Evolutionary conservation across 495 filamentous ascomycete species (phyloP).

Genomic region (Melanomma pulvis-pyrius): DNA sequence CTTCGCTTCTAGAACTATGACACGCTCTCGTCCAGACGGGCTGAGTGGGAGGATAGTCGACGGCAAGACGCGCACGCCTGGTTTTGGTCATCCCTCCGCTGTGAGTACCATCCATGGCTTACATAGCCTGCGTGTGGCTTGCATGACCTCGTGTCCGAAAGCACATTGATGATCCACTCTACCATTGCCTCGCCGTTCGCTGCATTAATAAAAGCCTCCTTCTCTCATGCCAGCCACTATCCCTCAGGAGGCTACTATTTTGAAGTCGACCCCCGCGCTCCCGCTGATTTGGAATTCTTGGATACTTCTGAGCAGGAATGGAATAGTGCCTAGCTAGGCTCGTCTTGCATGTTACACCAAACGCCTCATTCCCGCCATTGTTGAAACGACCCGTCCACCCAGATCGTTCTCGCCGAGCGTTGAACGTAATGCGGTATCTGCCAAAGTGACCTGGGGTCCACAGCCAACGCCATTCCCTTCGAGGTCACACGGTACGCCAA

Average conservation of each 20-base stretch:
- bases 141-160: constrained; percentile 13
- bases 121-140: constrained; percentile 17
- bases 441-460: not conserved
- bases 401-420: constrained; percentile 3
- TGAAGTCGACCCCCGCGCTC: not conserved
- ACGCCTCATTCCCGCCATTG: constrained; percentile 24
- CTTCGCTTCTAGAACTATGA: constrained; percentile 12
- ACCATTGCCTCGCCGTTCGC: not conserved
- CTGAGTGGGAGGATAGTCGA: not conserved
- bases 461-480: constrained; percentile 1
- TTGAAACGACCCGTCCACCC: not conserved
- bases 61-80: constrained; percentile 4
- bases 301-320: not conserved
- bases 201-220: not conserved
- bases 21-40: not conserved
- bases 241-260: not conserved
- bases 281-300: constrained; percentile 4
- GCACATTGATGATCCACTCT: constrained; percentile 4
- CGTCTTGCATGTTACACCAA: constrained; percentile 5
- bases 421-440: constrained; percentile 8
- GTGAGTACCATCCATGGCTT: constrained; percentile 22
- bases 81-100: constrained; percentile 20
- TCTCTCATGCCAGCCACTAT: not conserved
- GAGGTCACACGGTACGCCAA: constrained; percentile 5
- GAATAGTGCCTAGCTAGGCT: not conserved